These are phyloP conservation scores for Syzygium aqueum DNA, from an alignment of 345 rosid genomes.

Conservation along the genomic window DNA sequence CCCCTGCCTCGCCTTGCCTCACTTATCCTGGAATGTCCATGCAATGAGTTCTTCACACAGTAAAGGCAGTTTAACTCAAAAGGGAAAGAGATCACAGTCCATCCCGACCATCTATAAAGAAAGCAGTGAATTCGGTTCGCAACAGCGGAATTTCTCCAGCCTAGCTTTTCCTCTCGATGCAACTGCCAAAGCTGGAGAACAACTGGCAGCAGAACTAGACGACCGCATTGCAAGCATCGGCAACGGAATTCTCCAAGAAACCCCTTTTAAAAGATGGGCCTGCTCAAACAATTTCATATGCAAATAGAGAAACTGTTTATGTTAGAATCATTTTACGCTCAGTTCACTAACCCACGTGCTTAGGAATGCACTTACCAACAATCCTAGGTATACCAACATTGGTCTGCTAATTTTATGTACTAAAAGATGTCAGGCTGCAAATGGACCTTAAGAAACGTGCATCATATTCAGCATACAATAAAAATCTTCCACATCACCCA, in stretches of 20 bases:
- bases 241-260: neutral
- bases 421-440: neutral
- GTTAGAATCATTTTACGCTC: neutral
- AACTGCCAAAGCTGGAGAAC: neutral
- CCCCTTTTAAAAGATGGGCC: neutral
- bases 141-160: neutral
- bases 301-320: neutral
- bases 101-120: neutral
- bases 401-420: neutral
- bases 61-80: neutral
- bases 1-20: too few species aligned
- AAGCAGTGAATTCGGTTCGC: neutral
- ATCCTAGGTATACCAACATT: neutral
- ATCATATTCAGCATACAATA: neutral
- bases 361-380: neutral
- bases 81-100: neutral
- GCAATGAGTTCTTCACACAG: neutral
- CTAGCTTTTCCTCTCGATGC: neutral
- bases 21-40: neutral
- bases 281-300: neutral
- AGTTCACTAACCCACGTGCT: neutral
- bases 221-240: neutral
- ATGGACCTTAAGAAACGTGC: neutral
- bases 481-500: neutral
- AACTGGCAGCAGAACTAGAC: neutral